Conservation (phyloP, 805 yeast genomes). For the Nakazawaea molendinolei region DNA sequence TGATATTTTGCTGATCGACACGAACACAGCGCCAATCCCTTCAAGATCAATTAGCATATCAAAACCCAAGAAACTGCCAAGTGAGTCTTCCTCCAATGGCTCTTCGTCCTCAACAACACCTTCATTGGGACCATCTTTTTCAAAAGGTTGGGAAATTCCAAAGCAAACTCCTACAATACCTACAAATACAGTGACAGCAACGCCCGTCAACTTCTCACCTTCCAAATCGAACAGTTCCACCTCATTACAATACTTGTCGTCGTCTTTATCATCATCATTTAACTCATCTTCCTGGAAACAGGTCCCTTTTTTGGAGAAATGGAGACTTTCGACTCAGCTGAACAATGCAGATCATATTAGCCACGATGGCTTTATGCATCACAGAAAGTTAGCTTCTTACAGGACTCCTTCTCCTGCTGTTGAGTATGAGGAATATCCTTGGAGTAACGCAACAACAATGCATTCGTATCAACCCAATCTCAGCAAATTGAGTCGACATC, state of each 20-base stretch:
- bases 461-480: background rate
- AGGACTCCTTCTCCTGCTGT: conserved; percentile 21
- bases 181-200: conserved; percentile 11
- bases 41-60: conserved; percentile 19
- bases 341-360: too few relatives aligned
- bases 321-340: conserved; percentile 33
- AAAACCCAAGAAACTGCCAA: conserved; percentile 11
- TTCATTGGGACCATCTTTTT: conserved; percentile 13
- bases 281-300: conserved; percentile 35
- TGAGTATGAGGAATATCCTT: conserved; percentile 23
- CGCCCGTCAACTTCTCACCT: conserved; percentile 11
- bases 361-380: too few relatives aligned
- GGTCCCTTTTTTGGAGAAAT: conserved; percentile 37
- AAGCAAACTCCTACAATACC: conserved; percentile 18
- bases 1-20: conserved; percentile 14
- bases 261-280: conserved; percentile 33
- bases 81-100: conserved; percentile 1
- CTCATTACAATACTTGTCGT: conserved; percentile 27
- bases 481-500: conserved; percentile 1
- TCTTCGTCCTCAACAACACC: conserved; percentile 13
- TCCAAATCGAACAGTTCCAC: conserved; percentile 18
- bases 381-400: conserved; percentile 6
- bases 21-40: conserved; percentile 7
- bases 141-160: conserved; percentile 40
- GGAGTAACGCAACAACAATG: conserved; percentile 14